Base-by-base conservation (phyloP, 371 early-diverging fungal genomes). In the Mucor indicus region DNA sequence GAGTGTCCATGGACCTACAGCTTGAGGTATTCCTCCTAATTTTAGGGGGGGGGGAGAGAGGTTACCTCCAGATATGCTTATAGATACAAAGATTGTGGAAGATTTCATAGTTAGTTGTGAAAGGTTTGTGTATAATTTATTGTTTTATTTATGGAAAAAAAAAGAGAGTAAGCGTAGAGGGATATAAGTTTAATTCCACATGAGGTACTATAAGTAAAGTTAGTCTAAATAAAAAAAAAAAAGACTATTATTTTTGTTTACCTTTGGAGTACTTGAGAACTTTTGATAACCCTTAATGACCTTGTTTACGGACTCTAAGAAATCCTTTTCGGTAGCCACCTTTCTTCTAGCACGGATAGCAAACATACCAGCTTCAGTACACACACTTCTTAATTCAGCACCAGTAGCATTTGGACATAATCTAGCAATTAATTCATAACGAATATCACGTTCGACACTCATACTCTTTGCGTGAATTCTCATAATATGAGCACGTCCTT, bases 321-420 rank as follows among this genome's bases (percentile, higher is more conserved):
- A 99, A 81, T 99, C 99, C 76, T 98, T 95, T 71, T 99, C 99
- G 24, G 98, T 99, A 6, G 99, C 99, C 30, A 95, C 88, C 90
- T 99, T 99, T 80, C 99, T 85, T 71, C 99, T 82, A 47, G 97
- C 93, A 31, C 99, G 86, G 55, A 99, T 99, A 8, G 99, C 99
- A 84, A 95, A 99, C 99, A 99, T 99, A 46, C 99, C 99, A 22
- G 99, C 99, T 77, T 99, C 99, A 21, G 99, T 99, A 78, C 99
- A 99, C 39, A 99, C 99, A 76, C 95, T 92, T 58, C 98, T 96
- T 48, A 98, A 93, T 72, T 99, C 99, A 23, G 99, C 99, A 55
- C 99, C 99, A 55, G 92, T 92, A 36, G 95, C 89, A 41, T 98
- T 98, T 17, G 86, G 83, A 87, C 98, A 90, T 61, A 93, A 84